Evolutionary conservation across 331 rosid genomes (phyloP).

Genomic region (Dryas integrifolia): DNA sequence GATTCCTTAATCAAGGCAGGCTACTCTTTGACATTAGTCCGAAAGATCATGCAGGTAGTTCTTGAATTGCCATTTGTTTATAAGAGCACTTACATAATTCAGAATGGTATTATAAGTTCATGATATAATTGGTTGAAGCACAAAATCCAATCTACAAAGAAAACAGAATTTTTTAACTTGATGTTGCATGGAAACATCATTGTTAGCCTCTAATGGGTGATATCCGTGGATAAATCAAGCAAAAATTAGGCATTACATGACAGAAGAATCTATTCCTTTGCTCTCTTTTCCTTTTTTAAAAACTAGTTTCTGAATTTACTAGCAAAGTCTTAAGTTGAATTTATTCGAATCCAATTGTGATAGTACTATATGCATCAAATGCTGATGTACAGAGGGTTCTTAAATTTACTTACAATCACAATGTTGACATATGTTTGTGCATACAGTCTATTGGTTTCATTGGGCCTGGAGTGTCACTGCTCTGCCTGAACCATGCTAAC

Average conservation of each 20-base stretch:
- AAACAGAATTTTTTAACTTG: too few relatives aligned
- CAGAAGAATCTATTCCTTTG: too few relatives aligned
- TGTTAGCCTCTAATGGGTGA: too few relatives aligned
- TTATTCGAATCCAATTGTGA: neutral
- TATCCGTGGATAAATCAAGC: too few relatives aligned
- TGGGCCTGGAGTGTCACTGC: constrained; percentile 78
- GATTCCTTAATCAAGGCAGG: constrained; percentile 67
- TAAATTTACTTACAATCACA: neutral
- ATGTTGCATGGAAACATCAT: too few relatives aligned
- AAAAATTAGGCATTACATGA: too few relatives aligned
- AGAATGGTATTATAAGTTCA: neutral
- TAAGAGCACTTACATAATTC: neutral
- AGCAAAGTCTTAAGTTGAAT: neutral
- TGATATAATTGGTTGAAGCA: neutral
- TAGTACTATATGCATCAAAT: neutral
- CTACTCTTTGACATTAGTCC: constrained; percentile 60
- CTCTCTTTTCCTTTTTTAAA: too few relatives aligned
- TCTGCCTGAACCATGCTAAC: constrained; percentile 67
- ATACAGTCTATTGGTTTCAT: constrained; percentile 82
- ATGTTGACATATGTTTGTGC: constrained; percentile 23
- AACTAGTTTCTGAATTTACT: too few relatives aligned
- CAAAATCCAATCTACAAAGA: neutral
- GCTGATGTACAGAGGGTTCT: neutral
- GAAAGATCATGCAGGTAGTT: constrained; percentile 88
- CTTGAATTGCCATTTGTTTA: neutral